Base-by-base conservation (phyloP, 2,329 filamentous ascomycete species). In the Fusarium falciforme region DNA sequence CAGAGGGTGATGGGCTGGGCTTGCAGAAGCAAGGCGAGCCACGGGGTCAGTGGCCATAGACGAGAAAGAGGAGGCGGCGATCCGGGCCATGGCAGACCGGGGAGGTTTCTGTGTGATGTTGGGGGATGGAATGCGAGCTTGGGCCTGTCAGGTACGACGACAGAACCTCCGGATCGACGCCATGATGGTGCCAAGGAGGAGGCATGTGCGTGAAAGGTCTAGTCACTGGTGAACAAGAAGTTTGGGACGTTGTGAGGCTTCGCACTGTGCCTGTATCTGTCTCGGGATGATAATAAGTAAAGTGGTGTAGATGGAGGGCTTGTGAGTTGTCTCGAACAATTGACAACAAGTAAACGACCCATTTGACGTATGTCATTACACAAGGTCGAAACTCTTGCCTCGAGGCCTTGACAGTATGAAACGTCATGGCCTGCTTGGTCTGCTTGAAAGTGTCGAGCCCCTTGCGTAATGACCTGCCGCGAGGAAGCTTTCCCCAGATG, bases 381-480 rank as follows among this genome's bases (percentile, higher is more conserved):
- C 61, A 44, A 72, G 47, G 29, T 27, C 36, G 16, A 63, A 60
- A 27, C 44, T 31, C 22, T 61, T 52, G 27, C 14, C 55, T 20
- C 6, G 22, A 40, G 31, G 27, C 35, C 22, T 71, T 47, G 49
- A 16, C 47, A 57, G 29, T 40, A 17, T 44, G 47, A 44, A 42
- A 64, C 61, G 47, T 57, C 17, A 44, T 72, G 40, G 42, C 27
- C 73, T 69, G 61, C 61, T 61, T 59, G 71, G 66, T 52, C 47
- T 69, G 29, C 14, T 27, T 11, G 11, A 57, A 47, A 65, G 35
- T 29, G 27, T 62, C 58, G 14, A 70, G n/a, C 59, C 27, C 62
- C 57, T 68, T 74, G 71, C 71, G 71, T 74, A 71, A 74, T 73
- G 40, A 8, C 49, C 54, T 61, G 64, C 42, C 16, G 27, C 20